phyloP scores from a whole-genome alignment of 192 early-diverging fungal species.

The Jimgerdemannia flammicorona region DNA sequence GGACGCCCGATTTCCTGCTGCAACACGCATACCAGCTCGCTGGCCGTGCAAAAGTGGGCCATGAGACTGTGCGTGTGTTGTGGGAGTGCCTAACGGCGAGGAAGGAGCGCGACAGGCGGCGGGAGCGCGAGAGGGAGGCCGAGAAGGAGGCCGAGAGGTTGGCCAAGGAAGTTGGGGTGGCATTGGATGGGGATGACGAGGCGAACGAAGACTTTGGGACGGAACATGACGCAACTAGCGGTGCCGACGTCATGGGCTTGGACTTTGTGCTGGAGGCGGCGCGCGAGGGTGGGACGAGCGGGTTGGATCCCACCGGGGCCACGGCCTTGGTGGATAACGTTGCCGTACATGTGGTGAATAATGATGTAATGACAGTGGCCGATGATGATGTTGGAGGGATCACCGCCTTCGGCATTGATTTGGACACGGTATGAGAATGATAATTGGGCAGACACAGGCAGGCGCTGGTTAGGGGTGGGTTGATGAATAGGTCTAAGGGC shows the following conservation, averaged over 20 bases:
- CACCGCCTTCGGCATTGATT: not conserved
- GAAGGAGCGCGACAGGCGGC: not conserved
- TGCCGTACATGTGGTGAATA: not conserved
- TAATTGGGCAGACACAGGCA: too few relatives aligned
- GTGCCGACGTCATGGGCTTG: not conserved
- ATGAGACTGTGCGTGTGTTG: not conserved
- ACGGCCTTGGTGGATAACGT: not conserved
- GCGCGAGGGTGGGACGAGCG: too few relatives aligned
- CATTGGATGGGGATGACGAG: not conserved
- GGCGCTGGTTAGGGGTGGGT: too few relatives aligned
- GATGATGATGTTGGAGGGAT: not conserved
- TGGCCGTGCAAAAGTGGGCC: not conserved
- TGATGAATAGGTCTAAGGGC: too few relatives aligned
- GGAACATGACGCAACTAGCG: not conserved
- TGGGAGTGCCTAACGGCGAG: not conserved
- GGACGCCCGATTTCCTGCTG: constrained; percentile 24
- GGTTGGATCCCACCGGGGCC: not conserved
- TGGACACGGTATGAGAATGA: not conserved
- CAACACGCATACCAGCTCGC: constrained; percentile 19
- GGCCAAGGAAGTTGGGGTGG: not conserved
- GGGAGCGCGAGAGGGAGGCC: not conserved
- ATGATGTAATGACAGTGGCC: not conserved
- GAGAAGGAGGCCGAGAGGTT: not conserved
- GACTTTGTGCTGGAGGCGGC: not conserved
- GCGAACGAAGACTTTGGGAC: not conserved